Conservation (phyloP, 1,139 yeast genomes). For the Candida sanyaensis region DNA sequence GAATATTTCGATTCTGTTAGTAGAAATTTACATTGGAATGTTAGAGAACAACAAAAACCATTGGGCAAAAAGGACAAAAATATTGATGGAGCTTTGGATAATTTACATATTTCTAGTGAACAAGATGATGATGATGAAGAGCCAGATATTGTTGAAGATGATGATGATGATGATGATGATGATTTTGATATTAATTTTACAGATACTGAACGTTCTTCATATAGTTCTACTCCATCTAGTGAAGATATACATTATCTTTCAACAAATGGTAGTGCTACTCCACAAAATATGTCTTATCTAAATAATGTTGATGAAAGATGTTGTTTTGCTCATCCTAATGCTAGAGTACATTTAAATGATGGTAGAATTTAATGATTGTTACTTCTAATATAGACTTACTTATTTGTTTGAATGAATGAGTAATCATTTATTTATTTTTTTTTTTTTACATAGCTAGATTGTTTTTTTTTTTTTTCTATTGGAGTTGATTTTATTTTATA, state of each 20-base stretch:
- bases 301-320: constrained; percentile 32
- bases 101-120: constrained; percentile 13
- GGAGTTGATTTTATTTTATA: neutral
- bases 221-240: constrained; percentile 16
- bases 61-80: constrained; percentile 30
- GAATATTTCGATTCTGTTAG: constrained; percentile 85
- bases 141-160: constrained; percentile 7
- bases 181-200: constrained; percentile 32
- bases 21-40: constrained; percentile 85
- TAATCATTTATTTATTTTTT: neutral
- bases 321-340: constrained; percentile 45
- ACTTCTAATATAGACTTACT: too few species aligned
- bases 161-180: constrained; percentile 23
- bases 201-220: constrained; percentile 16
- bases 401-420: neutral
- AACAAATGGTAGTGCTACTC: constrained; percentile 33
- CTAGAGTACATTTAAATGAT: constrained; percentile 29
- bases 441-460: neutral
- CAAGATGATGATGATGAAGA: constrained; percentile 4
- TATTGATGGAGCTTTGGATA: constrained; percentile 11
- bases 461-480: too few species aligned
- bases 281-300: constrained; percentile 25
- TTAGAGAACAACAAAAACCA: constrained; percentile 78
- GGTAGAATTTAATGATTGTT: neutral
- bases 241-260: constrained; percentile 21